Base-by-base conservation (phyloP, 257 asterid species). In the Lithospermum erythrorhizon region DNA sequence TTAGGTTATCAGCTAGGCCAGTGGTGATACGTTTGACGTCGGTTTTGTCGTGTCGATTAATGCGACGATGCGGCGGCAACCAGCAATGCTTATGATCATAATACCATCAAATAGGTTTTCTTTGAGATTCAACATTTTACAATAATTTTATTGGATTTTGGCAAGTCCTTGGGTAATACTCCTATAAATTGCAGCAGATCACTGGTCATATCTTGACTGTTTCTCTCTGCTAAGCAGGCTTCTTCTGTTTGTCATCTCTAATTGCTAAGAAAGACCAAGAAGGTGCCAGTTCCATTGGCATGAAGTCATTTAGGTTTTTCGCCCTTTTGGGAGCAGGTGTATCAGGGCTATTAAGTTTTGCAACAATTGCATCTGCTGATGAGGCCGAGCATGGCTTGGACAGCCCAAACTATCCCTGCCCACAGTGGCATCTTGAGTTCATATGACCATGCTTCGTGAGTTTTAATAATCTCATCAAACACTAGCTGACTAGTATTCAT, bases 311-410 rank as follows among this genome's bases (percentile, higher is more conserved):
- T 27, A 62, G 72, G 64, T 54, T 72, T 52, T 62, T 72, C 65
- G 63, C 76, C 20, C 76, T 72, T 16, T 30, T 67, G 51, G 76
- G 76, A 15, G 76, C 78, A 15, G 85, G 94, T 73, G 83, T 79
- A 25, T 67, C 87, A 18, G 94, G 90, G 59, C 72, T 85, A 21
- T 65, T 81, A 18, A 75, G 94, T 74, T 78, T 78, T 72, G 82
- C 87, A 59, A 80, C 90, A 66, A 53, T 78, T 18, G 75, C 90
- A 62, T 70, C 90, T 66, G 83, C 88, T 55, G 95, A 83, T 70
- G 90, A 85, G 78, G 95, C 90, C 37, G 95, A 85, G 67, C 90
- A 85, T 74, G 95, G 95, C 35, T 70, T 85, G 73, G 95, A 75
- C 27, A 69, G 51, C 62, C 67, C 90, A 21, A 68, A 29, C 73